Conservation (phyloP, 2,329 filamentous ascomycete species). For the Zymoseptoria tritici region DNA sequence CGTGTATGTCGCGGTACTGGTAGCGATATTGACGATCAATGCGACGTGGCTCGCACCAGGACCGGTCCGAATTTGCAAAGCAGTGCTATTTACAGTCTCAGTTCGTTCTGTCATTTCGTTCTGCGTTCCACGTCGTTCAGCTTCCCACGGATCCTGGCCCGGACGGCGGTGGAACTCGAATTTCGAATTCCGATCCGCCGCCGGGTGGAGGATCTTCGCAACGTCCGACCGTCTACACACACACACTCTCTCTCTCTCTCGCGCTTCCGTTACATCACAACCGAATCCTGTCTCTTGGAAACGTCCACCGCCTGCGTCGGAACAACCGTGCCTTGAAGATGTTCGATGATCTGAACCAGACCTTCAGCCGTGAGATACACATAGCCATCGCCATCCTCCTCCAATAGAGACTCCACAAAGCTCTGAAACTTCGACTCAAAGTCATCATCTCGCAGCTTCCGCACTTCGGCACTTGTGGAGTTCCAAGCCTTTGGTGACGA, state of each 20-base stretch:
- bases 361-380: background rate
- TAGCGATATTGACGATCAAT: too few species aligned
- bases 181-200: background rate
- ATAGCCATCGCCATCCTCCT: background rate
- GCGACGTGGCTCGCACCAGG: too few species aligned
- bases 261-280: background rate
- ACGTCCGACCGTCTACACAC: background rate
- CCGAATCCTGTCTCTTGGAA: background rate
- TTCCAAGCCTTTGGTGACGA: background rate
- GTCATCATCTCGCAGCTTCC: background rate
- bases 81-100: too few species aligned
- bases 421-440: background rate
- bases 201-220: too few species aligned
- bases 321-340: background rate
- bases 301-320: background rate
- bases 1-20: too few species aligned
- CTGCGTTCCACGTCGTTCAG: background rate
- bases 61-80: too few species aligned
- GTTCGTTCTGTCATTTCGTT: too few species aligned
- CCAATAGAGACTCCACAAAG: background rate
- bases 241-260: too few species aligned
- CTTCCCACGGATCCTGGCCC: background rate
- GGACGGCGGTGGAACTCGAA: background rate
- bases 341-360: background rate
- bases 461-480: background rate